These are phyloP conservation scores for Phaeotremella fagi DNA, from an alignment of 768 basidiomycete genomes.

Conservation along the genomic window DNA sequence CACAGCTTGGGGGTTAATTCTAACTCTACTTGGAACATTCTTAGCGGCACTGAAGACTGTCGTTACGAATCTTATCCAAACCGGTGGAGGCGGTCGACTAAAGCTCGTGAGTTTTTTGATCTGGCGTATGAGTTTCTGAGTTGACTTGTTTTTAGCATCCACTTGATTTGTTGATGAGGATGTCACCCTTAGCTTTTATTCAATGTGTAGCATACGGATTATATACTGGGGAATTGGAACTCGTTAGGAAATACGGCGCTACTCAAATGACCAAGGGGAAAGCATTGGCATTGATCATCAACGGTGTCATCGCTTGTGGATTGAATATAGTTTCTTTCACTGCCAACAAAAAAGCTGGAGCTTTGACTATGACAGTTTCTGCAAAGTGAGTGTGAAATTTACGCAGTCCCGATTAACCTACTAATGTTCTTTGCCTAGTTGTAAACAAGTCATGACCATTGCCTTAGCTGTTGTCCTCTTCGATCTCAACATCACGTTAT, in stretches of 20 bases:
- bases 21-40: slow-evolving; percentile 84
- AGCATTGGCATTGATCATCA: slow-evolving; percentile 60
- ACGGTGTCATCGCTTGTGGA: slow-evolving; percentile 83
- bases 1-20: slow-evolving; percentile 72
- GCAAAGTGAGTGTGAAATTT: slow-evolving; percentile 33
- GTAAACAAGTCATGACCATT: slow-evolving; percentile 90
- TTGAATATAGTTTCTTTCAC: slow-evolving; percentile 92
- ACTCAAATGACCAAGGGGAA: slow-evolving; percentile 53
- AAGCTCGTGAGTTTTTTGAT: slow-evolving; percentile 33
- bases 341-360: slow-evolving; percentile 87
- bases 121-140: background rate
- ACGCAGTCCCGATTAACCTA: slow-evolving; percentile 56
- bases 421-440: slow-evolving; percentile 37
- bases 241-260: slow-evolving; percentile 55
- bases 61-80: slow-evolving; percentile 67
- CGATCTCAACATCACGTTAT: slow-evolving; percentile 68
- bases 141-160: slow-evolving; percentile 56
- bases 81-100: slow-evolving; percentile 48
- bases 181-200: slow-evolving; percentile 86
- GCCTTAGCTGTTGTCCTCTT: slow-evolving; percentile 79
- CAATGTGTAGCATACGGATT: slow-evolving; percentile 77
- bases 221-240: slow-evolving; percentile 70
- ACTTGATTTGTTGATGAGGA: slow-evolving; percentile 78
- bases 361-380: slow-evolving; percentile 50
- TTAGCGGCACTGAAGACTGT: slow-evolving; percentile 93